Evolutionary conservation across 306 rosid genomes (phyloP).

Genomic region (Glycine latifolia): DNA sequence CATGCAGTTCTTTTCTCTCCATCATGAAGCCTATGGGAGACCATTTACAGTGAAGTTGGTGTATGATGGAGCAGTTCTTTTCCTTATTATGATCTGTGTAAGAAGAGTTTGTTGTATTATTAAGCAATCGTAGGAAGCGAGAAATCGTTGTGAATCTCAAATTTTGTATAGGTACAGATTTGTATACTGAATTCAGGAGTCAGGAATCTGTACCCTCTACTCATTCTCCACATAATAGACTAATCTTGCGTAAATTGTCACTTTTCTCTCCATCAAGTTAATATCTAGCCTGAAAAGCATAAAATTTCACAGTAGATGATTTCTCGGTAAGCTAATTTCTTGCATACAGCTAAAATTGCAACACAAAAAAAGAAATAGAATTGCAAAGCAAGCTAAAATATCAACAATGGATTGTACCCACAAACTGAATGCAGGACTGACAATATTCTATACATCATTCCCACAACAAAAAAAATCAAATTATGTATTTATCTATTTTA

Average conservation of each 20-base stretch:
- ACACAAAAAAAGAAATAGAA: background rate
- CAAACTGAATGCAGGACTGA: background rate
- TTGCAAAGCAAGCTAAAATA: background rate
- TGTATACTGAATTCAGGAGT: background rate
- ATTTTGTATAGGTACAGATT: constrained; percentile 21
- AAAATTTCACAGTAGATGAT: too few relatives aligned
- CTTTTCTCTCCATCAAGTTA: too few relatives aligned
- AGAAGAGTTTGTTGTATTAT: constrained; percentile 18
- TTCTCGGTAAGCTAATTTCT: too few relatives aligned
- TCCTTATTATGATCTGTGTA: constrained; percentile 19
- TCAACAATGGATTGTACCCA: background rate
- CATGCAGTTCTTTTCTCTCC: background rate
- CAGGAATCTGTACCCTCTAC: background rate
- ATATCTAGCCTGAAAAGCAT: background rate
- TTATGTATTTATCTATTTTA: background rate
- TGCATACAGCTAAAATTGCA: background rate
- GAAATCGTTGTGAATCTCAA: too few relatives aligned
- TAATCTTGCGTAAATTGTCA: background rate
- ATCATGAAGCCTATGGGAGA: too few relatives aligned
- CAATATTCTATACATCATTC: constrained; percentile 23
- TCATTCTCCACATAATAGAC: background rate
- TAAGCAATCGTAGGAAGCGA: background rate
- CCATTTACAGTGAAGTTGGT: too few relatives aligned
- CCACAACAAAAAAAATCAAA: background rate
- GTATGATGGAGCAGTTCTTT: background rate